Conservation (phyloP, 2,329 filamentous ascomycete genomes). For the Diaporthe batatas region DNA sequence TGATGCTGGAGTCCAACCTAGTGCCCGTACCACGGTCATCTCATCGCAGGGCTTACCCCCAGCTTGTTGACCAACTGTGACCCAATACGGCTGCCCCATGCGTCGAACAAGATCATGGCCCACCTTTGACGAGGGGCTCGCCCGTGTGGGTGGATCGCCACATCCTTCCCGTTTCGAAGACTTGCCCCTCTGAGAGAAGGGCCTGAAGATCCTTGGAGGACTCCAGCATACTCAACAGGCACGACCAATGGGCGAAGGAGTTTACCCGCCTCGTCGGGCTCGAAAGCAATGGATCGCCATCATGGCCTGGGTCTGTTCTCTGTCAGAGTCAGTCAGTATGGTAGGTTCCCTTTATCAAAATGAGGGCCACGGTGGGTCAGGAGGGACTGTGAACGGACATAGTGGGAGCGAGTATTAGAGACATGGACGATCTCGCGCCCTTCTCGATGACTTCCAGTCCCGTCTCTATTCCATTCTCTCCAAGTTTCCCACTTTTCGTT, state of each 20-base stretch:
- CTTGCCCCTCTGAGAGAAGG: background rate
- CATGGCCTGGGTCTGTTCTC: background rate
- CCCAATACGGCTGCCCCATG: background rate
- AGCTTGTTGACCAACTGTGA: background rate
- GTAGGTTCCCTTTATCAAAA: conserved; percentile 9
- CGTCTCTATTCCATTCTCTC: conserved; percentile 6
- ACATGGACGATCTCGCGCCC: conserved; percentile 22
- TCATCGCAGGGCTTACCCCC: background rate
- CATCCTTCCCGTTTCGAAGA: conserved; percentile 6
- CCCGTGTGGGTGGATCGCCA: conserved; percentile 13
- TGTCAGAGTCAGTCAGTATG: conserved; percentile 1
- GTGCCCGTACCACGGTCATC: too few relatives aligned
- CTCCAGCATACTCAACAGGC: background rate
- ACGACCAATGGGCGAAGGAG: background rate
- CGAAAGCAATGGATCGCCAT: background rate
- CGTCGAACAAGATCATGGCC: conserved; percentile 4
- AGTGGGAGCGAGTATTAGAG: background rate
- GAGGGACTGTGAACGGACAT: background rate
- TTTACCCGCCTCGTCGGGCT: background rate
- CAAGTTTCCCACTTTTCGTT: background rate
- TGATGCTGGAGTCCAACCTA: too few relatives aligned
- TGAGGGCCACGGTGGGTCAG: conserved; percentile 6
- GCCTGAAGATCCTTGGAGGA: conserved; percentile 11
- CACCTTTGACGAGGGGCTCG: background rate
- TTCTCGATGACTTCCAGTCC: background rate